These are phyloP conservation scores for Sporothrix schenckii DNA, from an alignment of 2,329 filamentous ascomycete species.

Conservation along the genomic window DNA sequence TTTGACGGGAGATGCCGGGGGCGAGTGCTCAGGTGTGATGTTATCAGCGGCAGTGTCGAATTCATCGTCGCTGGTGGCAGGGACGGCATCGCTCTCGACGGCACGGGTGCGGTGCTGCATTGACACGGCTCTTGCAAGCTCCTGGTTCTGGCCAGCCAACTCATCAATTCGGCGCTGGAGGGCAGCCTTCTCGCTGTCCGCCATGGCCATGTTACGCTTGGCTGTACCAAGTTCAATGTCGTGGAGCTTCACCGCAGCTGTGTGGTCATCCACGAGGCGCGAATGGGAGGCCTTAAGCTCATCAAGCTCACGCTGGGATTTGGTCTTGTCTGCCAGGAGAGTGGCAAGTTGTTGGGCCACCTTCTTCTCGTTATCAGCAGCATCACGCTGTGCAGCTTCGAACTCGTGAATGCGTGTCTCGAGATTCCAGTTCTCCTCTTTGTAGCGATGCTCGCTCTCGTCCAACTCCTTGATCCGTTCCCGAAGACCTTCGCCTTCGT, in stretches of 20 bases:
- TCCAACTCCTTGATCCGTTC: slow-evolving; percentile 81
- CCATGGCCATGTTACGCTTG: slow-evolving; percentile 75
- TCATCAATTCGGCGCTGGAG: slow-evolving; percentile 88
- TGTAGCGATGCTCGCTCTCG: slow-evolving; percentile 93
- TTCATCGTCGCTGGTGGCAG: slow-evolving; percentile 63
- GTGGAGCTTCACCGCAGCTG: slow-evolving; percentile 74
- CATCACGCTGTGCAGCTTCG: slow-evolving; percentile 71
- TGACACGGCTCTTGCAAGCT: slow-evolving; percentile 82
- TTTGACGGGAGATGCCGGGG: slow-evolving; percentile 87
- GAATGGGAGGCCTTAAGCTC: slow-evolving; percentile 80
- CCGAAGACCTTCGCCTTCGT: slow-evolving; percentile 76
- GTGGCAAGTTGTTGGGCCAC: slow-evolving; percentile 72
- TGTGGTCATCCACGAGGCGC: slow-evolving; percentile 79
- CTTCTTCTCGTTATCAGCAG: slow-evolving; percentile 80
- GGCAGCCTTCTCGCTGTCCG: slow-evolving; percentile 75
- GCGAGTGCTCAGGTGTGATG: slow-evolving; percentile 83
- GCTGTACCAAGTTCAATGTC: slow-evolving; percentile 85
- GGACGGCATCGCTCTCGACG: slow-evolving; percentile 64
- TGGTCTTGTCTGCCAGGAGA: slow-evolving; percentile 72
- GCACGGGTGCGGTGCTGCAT: slow-evolving; percentile 66
- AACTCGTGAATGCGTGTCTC: slow-evolving; percentile 91
- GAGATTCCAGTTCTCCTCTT: slow-evolving; percentile 97
- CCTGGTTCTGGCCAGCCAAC: slow-evolving; percentile 83
- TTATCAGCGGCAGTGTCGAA: slow-evolving; percentile 68
- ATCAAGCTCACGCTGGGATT: slow-evolving; percentile 82